A percentile compares a stretch with the other conserved stretches of the same genome.
Evolutionary conservation across 2,329 filamentous ascomycete species (phyloP).

Genomic region (Capronia americana): DNA sequence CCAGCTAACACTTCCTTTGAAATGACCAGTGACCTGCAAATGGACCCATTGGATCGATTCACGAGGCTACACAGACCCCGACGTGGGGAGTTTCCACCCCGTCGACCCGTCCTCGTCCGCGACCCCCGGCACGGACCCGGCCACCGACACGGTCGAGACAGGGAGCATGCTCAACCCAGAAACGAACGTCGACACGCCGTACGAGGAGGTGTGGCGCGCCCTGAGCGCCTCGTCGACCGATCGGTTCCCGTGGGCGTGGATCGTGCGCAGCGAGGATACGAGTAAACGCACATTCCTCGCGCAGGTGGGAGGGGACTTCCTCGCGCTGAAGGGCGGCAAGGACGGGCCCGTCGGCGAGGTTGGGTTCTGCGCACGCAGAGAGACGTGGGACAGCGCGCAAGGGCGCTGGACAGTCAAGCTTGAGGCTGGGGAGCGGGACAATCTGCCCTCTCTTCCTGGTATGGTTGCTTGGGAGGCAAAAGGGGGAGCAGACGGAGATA

Average conservation of each 20-base stretch:
- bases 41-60: constrained; percentile 34
- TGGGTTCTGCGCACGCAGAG: constrained; percentile 22
- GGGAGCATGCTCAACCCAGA: constrained; percentile 30
- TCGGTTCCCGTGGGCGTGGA: constrained; percentile 22
- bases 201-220: constrained; percentile 61
- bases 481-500: too few relatives aligned
- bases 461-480: not conserved
- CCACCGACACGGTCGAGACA: constrained; percentile 48
- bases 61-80: constrained; percentile 29
- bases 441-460: constrained; percentile 14
- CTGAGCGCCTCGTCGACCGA: constrained; percentile 7
- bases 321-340: constrained; percentile 21
- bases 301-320: constrained; percentile 23
- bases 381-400: constrained; percentile 6
- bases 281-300: constrained; percentile 13
- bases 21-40: constrained; percentile 23
- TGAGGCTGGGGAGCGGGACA: constrained; percentile 17
- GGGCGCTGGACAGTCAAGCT: constrained; percentile 7
- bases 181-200: constrained; percentile 46
- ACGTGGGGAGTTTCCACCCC: constrained; percentile 38
- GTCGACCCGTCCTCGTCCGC: constrained; percentile 44
- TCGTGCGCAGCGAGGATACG: constrained; percentile 24
- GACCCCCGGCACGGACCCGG: not conserved
- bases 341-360: constrained; percentile 11
- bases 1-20: not conserved